These are phyloP conservation scores for Lyophyllum atratum DNA, from an alignment of 768 basidiomycete genomes.

Conservation along the genomic window DNA sequence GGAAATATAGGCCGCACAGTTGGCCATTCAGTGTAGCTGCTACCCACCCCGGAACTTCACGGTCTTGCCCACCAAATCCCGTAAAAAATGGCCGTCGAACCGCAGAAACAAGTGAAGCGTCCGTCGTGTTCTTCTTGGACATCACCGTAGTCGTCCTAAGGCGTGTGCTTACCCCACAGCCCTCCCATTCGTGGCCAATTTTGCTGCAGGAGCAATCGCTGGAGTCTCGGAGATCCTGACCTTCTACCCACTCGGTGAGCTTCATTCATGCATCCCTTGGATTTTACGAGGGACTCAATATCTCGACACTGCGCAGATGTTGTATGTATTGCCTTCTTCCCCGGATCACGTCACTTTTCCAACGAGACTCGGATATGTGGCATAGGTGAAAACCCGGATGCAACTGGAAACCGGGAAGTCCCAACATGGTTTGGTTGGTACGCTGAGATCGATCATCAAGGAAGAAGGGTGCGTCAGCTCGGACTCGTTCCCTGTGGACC, in stretches of 20 bases:
- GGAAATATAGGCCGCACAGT: conserved; percentile 11
- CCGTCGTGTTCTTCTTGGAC: neutral
- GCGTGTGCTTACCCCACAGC: conserved; percentile 42
- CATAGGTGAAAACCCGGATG: conserved; percentile 96
- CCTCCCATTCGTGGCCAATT: conserved; percentile 85
- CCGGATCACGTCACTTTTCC: conserved; percentile 8
- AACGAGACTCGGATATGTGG: conserved; percentile 5
- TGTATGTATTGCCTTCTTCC: conserved; percentile 51
- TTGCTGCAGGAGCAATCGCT: conserved; percentile 94
- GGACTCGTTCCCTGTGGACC: neutral
- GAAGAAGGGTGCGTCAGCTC: conserved; percentile 78
- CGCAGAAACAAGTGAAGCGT: conserved; percentile 32
- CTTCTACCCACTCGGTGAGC: conserved; percentile 87
- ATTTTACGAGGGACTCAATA: neutral
- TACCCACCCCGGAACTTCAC: neutral
- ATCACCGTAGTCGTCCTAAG: neutral
- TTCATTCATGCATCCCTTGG: neutral
- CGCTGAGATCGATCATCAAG: conserved; percentile 78
- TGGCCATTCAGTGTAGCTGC: conserved; percentile 1
- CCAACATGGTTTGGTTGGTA: conserved; percentile 77
- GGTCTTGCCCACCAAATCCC: neutral
- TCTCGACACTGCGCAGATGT: conserved; percentile 63
- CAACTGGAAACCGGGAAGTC: conserved; percentile 90
- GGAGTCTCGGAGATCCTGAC: conserved; percentile 84
- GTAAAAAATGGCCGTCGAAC: conserved; percentile 25